Evolutionary conservation across 2,329 filamentous ascomycete genomes (phyloP), one percentile per base, ranked within the genome.

Genomic region (Hirsutella thompsonii): DNA sequence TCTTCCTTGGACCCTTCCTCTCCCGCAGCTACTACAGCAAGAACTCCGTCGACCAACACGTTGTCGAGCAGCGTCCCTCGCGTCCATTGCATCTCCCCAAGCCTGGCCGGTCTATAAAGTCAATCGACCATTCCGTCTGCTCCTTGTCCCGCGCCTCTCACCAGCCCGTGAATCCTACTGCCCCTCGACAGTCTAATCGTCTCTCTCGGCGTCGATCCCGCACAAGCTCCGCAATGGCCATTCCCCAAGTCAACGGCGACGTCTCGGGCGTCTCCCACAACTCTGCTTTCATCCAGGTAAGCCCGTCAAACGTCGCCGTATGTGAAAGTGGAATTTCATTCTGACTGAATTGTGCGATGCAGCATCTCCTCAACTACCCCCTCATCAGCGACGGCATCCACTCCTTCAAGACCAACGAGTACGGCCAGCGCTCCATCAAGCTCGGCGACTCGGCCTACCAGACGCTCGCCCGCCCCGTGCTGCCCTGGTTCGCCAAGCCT

Each of bases 341-440:
- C 2, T 6, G 14, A n/a, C 16, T 34, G 13, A 16, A 9, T 32
- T 8, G 29, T 18, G 30, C 43, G 38, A 36, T 29, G 33, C 52
- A 94, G 86, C 89, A 95, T 59, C 72, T 95, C 47, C 72, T 79
- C 52, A 81, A 81, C 49, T 94, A 94, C 64, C 90, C 90, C 33
- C 64, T 93, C 49, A 75, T 95, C 57, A 77, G 76, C 56, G 87
- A 94, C 61, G 69, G 79, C 55, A 77, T 94, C 62, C 68, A 76
- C 46, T 79, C 77, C 56, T 81, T 93, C 74, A 85, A 88, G 64
- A 69, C 75, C 56, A 86, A 90, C 66, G 81, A 85, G 39, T 81
- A 85, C 57, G 89, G 85, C 56, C 81, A 87, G 60, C 88, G 81
- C 66, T 89, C 87, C 35, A 68, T 95, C 57, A 72, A 83, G 53